phyloP scores from a whole-genome alignment of 2,329 filamentous ascomycete species.

The Pseudogymnoascus sp. region DNA sequence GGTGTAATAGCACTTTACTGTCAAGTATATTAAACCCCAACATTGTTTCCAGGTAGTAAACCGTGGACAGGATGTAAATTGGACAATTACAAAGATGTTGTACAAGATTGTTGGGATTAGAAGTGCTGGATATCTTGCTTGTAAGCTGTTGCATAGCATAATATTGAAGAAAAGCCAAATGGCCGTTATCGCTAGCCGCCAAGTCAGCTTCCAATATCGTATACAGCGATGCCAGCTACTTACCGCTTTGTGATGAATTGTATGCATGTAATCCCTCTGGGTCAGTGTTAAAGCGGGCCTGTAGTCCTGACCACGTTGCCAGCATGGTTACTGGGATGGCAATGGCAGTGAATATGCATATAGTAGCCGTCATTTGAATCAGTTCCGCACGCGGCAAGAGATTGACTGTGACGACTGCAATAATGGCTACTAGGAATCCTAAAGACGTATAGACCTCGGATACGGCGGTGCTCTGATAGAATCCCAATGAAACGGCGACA shows the following conservation, averaged over 20 bases:
- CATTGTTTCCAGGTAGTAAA: conserved; percentile 9
- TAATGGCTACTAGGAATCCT: conserved; percentile 6
- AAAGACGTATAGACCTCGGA: conserved; percentile 3
- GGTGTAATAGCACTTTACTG: conserved; percentile 9
- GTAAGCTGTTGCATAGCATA: conserved; percentile 1
- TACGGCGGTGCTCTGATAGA: conserved; percentile 1
- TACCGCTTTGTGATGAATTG: conserved; percentile 10
- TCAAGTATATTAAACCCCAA: conserved; percentile 5
- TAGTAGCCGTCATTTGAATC: not conserved
- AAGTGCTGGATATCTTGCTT: conserved; percentile 8
- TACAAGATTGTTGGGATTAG: conserved; percentile 10
- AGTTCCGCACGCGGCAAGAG: conserved; percentile 5
- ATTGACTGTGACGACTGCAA: conserved; percentile 8
- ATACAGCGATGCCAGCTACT: not conserved
- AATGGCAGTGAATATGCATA: conserved; percentile 7
- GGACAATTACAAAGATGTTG: conserved; percentile 9
- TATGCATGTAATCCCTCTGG: not conserved
- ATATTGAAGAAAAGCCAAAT: conserved; percentile 10
- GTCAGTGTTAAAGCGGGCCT: conserved; percentile 6
- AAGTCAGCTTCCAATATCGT: not conserved
- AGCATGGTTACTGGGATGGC: not conserved
- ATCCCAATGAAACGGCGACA: not conserved
- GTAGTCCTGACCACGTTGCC: conserved; percentile 1
- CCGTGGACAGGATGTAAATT: conserved; percentile 9
- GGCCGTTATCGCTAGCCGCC: not conserved